Base-by-base conservation (phyloP, 306 rosid species). In the Arachis hypogaea region DNA sequence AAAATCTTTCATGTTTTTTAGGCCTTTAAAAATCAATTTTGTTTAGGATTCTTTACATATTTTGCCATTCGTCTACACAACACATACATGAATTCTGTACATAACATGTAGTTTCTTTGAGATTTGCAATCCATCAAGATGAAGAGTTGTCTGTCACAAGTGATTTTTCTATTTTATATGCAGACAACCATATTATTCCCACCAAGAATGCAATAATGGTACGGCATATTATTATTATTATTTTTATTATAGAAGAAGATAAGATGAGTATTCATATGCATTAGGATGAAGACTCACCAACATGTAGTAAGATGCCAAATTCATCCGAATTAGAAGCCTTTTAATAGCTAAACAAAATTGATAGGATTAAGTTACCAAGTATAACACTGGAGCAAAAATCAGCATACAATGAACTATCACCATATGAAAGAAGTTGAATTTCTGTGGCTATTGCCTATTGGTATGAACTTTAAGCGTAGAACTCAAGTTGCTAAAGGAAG, bases 311-410 rank as follows among this genome's bases (percentile, higher is more conserved):
- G 75, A 70, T 54, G 71, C 16, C 58, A 4, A 79, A 59, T 51
- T 49, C 30, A 54, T 57, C 66, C 50, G 5, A 52, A 33, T 33
- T 30, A 16, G 76, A 62, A n/a, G 56, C 66, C 51, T 73, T 44
- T 52, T 6, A 51, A 64, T 66, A 68, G 42, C 65, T 57, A 59
- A 66, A 75, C 65, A 72, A 44, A 67, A 83, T 68, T 66, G 69
- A 74, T 73, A 74, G 51, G 45, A 52, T 66, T 66, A 77, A 77
- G 70, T 77, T 14, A 71, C 69, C 46, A 59, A 9, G 56, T 30
- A 45, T 77, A 59, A 30, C 78, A 60, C 46, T 29, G 59, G 44
- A 66, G 55, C 67, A 55, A 56, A 63, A 46, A 63, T 6, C 49
- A 42, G 43, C 56, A 78, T 38, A 47, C 28, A 45, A 59, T 47